These are phyloP conservation scores for Nepenthes gracilis DNA, from an alignment of 148 eudicot genomes.

Conservation along the genomic window DNA sequence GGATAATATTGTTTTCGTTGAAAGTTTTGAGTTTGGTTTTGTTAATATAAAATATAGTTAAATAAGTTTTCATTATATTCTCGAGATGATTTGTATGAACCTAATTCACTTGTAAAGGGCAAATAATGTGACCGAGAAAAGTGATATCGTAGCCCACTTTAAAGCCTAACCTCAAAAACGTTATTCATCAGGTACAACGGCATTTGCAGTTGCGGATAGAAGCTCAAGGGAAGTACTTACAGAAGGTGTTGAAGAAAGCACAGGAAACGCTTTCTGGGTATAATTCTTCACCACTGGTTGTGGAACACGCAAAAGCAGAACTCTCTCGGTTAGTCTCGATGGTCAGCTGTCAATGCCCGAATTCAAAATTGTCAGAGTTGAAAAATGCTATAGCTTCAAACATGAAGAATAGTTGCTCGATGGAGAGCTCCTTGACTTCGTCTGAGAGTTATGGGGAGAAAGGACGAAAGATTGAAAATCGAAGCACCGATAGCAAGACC, in stretches of 20 bases:
- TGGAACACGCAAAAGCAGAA: constrained; percentile 60
- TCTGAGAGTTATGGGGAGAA: constrained; percentile 49
- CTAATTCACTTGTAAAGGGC: too few relatives aligned
- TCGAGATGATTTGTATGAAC: too few relatives aligned
- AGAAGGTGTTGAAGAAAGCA: constrained; percentile 75
- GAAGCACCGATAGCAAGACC: not conserved
- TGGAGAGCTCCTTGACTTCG: constrained; percentile 56
- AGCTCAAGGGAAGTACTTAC: constrained; percentile 91
- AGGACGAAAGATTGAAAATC: constrained; percentile 1
- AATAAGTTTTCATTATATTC: too few relatives aligned
- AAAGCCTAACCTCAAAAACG: too few relatives aligned
- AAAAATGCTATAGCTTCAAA: constrained; percentile 37
- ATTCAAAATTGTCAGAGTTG: constrained; percentile 50
- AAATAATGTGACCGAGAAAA: not conserved
- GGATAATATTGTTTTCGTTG: too few relatives aligned
- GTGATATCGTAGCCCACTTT: too few relatives aligned
- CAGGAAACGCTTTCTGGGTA: constrained; percentile 71
- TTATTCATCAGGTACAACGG: constrained; percentile 56
- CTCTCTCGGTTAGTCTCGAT: constrained; percentile 63
- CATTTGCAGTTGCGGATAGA: constrained; percentile 91
- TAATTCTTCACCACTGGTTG: constrained; percentile 33
- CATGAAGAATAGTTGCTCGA: constrained; percentile 23
- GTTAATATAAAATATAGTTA: too few relatives aligned
- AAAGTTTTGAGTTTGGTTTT: too few relatives aligned
- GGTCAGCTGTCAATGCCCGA: constrained; percentile 40